Evolutionary conservation across 257 asterid species (phyloP).

Genomic region (Plantago major): DNA sequence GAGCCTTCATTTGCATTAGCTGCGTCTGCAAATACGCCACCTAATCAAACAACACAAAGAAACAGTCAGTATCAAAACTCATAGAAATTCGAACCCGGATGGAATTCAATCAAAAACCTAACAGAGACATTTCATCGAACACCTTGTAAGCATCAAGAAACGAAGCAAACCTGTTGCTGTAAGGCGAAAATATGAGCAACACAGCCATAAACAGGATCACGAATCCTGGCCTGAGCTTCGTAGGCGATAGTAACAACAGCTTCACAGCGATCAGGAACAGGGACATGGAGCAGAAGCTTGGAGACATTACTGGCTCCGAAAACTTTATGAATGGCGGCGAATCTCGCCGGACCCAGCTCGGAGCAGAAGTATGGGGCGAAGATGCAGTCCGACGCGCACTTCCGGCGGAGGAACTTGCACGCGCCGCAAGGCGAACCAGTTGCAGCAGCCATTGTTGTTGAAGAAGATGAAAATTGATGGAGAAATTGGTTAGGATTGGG

Average conservation of each 20-base stretch:
- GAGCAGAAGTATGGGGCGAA: conserved; percentile 86
- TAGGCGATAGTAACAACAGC: conserved; percentile 89
- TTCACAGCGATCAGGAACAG: conserved; percentile 66
- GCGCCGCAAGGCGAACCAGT: conserved; percentile 92
- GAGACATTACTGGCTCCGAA: conserved; percentile 94
- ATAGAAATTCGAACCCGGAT: too few species aligned
- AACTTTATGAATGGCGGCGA: conserved; percentile 89
- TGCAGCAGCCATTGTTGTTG: conserved; percentile 30
- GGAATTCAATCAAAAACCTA: not conserved
- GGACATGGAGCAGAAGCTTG: conserved; percentile 65
- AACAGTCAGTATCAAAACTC: too few species aligned
- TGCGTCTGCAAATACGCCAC: conserved; percentile 80
- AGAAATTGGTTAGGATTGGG: not conserved
- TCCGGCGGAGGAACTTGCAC: conserved; percentile 87
- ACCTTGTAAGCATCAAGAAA: not conserved
- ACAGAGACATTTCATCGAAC: not conserved
- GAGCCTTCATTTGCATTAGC: conserved; percentile 64
- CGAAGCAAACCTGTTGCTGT: conserved; percentile 66
- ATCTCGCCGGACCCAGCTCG: conserved; percentile 79
- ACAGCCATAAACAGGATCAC: conserved; percentile 88
- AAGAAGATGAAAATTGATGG: not conserved
- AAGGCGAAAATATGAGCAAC: conserved; percentile 73
- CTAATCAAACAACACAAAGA: conserved; percentile 21
- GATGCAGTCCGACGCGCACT: conserved; percentile 71
- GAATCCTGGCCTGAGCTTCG: conserved; percentile 87